Base-by-base conservation (phyloP, 768 basidiomycete genomes). In the Phylloporus arenicola region DNA sequence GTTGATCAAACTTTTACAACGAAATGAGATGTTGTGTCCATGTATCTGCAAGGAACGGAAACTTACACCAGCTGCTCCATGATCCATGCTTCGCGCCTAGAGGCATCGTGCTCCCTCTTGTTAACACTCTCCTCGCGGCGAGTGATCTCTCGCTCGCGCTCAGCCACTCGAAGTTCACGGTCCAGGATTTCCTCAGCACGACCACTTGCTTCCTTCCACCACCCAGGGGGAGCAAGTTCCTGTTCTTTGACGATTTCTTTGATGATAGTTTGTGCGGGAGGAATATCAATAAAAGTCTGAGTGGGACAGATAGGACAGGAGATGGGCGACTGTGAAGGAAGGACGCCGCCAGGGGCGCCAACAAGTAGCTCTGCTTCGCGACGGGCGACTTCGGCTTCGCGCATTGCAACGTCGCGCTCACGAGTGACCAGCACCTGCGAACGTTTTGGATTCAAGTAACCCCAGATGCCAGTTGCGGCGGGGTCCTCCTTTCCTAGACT, bases 1-100 rank as follows among this genome's bases (percentile, higher is more conserved):
- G 55, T 87, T 87, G 50, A 89, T 78, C 53, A 79, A 71, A 66
- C 86, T 87, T 50, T n/a, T 25, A 48, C 4, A 48, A 43, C 14
- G 45, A 12, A 11, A 35, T 59, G 45, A 67, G 43, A 20, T 20
- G 22, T 29, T 14, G 45, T 6, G 12, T 33, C n/a, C 19, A 20
- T 25, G 1, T 6, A 16, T 17, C 14, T 6, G 8, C 6, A 24
- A 20, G 4, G 10, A 38, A 33, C 14, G 9, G 0, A 55, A 22
- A 73, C 83, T 57, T 74, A 92, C 91, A 88, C 83, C 31, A 92
- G 80, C 60, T 92, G 90, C 55, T 92, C 91, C 89, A 92, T 91
- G 60, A 92, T 91, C 90, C 90, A 92, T 25, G 73, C 76, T 66
- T 92, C 90, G 50, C 90, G 88, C 58, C 89, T 80, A 44, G 88